Base-by-base conservation (phyloP, 768 basidiomycete species). In the Tylopilus sp. region DNA sequence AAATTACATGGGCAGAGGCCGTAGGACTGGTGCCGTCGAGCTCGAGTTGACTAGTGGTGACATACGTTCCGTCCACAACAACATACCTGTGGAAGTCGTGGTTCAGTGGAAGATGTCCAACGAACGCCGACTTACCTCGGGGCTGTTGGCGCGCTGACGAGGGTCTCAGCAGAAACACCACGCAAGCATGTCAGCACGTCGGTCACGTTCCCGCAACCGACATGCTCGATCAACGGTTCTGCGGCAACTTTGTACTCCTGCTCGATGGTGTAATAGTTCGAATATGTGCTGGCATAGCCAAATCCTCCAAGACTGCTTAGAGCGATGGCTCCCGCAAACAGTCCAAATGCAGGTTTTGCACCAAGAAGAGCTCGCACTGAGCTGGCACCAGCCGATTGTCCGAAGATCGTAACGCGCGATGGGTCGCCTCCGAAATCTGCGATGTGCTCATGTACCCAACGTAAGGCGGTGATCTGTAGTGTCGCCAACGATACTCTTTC, bases 401-500 rank as follows among this genome's bases (percentile, higher is more conserved):
- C 82, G 53, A 75, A 74, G 22, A 84, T 77, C 4, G 79, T 81
- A 43, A 85, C 75, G 1, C 72, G 72, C 10, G 64, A 62, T 2
- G 78, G 77, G 65, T 84, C 82, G 0, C 83, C 83, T 33, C 82
- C 82, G 55, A 85, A 85, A n/a, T 74, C 71, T 1, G 67, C 63
- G 53, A 84, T 83, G 63, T 84, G 73, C 31, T 73, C 63, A 25
- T 78, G 75, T 0, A 84, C 77, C 77, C 78, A 74, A 38, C 73
- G 62, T 31, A 80, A 63, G 16, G 71, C 66, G 8, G 54, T 61
- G 36, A 61, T 59, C 54, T 59, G 24, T 19, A 14, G 19, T 2
- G 12, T 24, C 19, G 31, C 44, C 22, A 29, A 46, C 2, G 13
- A n/a, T 12, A 8, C 5, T 12, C 12, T 14, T 30, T 26, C 38